Evolutionary conservation across 768 basidiomycete genomes (phyloP), one percentile per base, ranked within the genome.

Genomic region (Boletus fagicola): DNA sequence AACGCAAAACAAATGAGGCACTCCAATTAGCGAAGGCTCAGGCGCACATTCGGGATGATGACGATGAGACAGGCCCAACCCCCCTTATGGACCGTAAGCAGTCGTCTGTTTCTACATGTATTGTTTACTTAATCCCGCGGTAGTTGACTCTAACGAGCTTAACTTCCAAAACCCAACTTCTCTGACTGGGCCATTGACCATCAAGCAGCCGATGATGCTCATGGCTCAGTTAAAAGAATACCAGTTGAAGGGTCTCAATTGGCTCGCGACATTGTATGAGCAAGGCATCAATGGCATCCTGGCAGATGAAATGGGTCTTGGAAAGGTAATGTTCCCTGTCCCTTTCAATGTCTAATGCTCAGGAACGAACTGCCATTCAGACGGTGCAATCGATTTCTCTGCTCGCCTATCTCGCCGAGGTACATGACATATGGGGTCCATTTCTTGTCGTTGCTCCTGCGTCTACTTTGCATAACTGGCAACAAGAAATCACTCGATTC

Each of bases 231-330:
- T 99, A 53, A 99, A 99, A 74, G 97, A 99, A 72, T 99, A 98
- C 70, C 97, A 99, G 71, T 74, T 99, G 55, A 98, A 98, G 68
- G 97, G 97, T 60, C 80, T 99, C 35, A 98, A 97, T 62, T 99
- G 97, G 97, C 78, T 99, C 26, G 97, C 88, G 18, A 97, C 95
- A 16, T 78, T 99, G 22, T 99, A 98, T 67, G 97, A 98, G 70
- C 96, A 98, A 73, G 97, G 97, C 45, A 98, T 98, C 80, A 99
- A 99, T 68, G 97, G 97, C 48, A 99, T 99, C 65, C 82, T 99
- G 22, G 97, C 97, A 2, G 97, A 99, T 69, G 97, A 99, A 75
- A 98, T 98, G 96, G 94, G 94, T 75, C 83, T 93, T 11, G 90
- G 90, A 61, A 93, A 93, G 81, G 90, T 85, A 56, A 36, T 10